Conservation (phyloP, 495 filamentous ascomycete genomes). For the Hypomontagnella submonticulosa region DNA sequence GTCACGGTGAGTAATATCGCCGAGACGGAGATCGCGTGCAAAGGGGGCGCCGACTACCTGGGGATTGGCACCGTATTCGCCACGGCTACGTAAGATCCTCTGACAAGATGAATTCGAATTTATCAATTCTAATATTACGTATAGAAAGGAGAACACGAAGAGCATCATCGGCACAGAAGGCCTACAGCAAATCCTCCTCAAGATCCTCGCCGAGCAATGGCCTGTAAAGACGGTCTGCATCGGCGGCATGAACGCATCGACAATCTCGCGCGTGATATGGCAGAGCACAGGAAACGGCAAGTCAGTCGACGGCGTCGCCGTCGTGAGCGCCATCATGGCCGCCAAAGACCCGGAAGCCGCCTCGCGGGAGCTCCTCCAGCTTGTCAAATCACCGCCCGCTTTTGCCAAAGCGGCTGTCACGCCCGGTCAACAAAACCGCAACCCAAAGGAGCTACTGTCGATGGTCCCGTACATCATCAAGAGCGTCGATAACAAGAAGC, state of each 20-base stretch:
- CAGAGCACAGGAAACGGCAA: conserved; percentile 65
- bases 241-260: conserved; percentile 85
- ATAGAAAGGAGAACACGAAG: conserved; percentile 78
- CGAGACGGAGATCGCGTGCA: conserved; percentile 73
- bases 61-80: conserved; percentile 89
- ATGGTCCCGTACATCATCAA: conserved; percentile 68
- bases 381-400: conserved; percentile 54
- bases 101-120: not conserved
- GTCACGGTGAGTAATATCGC: conserved; percentile 76
- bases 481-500: conserved; percentile 68
- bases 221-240: conserved; percentile 75
- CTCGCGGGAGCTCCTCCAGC: conserved; percentile 63
- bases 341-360: conserved; percentile 71
- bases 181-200: conserved; percentile 72
- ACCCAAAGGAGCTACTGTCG: conserved; percentile 61
- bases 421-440: conserved; percentile 62
- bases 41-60: conserved; percentile 84
- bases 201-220: conserved; percentile 58
- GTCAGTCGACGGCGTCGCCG: conserved; percentile 79
- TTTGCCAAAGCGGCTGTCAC: conserved; percentile 77
- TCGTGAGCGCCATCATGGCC: conserved; percentile 90
- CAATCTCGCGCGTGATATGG: conserved; percentile 77
- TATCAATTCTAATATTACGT: conserved; percentile 12
- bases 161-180: conserved; percentile 85
- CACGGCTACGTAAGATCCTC: conserved; percentile 74